phyloP scores from a whole-genome alignment of 1,284 basidiomycete species.

The Phellopilus nigrolimitatus region DNA sequence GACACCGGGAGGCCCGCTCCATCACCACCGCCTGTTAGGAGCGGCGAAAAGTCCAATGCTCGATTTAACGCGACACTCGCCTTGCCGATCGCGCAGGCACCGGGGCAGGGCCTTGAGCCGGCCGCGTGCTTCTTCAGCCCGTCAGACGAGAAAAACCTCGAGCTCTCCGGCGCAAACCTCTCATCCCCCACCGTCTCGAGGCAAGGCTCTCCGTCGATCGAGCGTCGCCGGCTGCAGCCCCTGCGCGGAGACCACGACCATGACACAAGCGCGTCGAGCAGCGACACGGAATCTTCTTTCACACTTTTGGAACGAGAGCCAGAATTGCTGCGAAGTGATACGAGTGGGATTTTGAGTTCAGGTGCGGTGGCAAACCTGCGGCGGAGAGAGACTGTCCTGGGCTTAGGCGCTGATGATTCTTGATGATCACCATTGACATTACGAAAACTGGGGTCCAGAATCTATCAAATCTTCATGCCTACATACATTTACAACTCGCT shows the following conservation, averaged over 20 bases:
- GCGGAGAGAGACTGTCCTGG: slow-evolving; percentile 1
- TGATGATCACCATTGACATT: not conserved
- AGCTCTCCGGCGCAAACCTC: slow-evolving; percentile 62
- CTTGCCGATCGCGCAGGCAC: slow-evolving; percentile 4
- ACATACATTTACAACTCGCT: not conserved
- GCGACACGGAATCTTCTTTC: slow-evolving; percentile 17
- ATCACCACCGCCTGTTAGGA: not conserved
- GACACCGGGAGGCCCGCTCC: not conserved
- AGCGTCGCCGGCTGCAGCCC: slow-evolving; percentile 26
- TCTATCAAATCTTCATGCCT: not conserved
- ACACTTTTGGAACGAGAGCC: slow-evolving; percentile 9
- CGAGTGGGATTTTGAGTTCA: too few relatives aligned
- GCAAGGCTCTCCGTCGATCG: slow-evolving; percentile 57
- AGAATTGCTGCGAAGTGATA: too few relatives aligned
- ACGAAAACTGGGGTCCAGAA: not conserved
- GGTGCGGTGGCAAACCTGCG: not conserved
- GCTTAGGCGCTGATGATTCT: not conserved
- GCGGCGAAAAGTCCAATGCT: not conserved
- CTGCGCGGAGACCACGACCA: not conserved
- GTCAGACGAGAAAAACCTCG: slow-evolving; percentile 40
- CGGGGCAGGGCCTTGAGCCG: slow-evolving; percentile 23
- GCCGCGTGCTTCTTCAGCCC: slow-evolving; percentile 43
- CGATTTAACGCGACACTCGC: slow-evolving; percentile 7
- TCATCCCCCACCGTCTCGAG: slow-evolving; percentile 65
- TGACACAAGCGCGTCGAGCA: not conserved